Conservation (phyloP, 495 filamentous ascomycete genomes). For the Immersiella caudata region DNA sequence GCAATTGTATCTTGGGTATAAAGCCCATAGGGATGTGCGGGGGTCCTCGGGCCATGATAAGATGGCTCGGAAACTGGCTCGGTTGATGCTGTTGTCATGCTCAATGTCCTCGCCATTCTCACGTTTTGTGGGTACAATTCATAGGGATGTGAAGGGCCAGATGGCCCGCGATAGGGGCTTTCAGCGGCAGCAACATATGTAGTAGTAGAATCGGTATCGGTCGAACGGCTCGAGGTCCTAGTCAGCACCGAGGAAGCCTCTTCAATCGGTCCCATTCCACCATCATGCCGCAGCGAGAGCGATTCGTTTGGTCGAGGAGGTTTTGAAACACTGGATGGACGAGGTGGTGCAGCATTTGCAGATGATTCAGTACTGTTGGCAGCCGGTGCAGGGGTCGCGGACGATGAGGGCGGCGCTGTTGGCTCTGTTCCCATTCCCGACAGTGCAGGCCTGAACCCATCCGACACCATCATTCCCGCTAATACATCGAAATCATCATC, state of each 20-base stretch:
- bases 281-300: conserved; percentile 47
- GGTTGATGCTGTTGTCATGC: conserved; percentile 64
- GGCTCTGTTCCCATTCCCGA: not conserved
- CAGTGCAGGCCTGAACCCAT: conserved; percentile 35
- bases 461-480: conserved; percentile 32
- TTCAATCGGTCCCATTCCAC: conserved; percentile 38
- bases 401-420: not conserved
- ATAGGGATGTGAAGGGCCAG: conserved; percentile 85
- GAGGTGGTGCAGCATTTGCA: conserved; percentile 17
- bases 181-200: conserved; percentile 55
- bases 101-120: conserved; percentile 63
- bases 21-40: conserved; percentile 83
- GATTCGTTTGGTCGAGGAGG: conserved; percentile 43
- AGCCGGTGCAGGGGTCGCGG: conserved; percentile 23
- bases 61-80: conserved; percentile 57
- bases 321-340: conserved; percentile 54
- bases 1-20: conserved; percentile 70
- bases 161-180: conserved; percentile 61
- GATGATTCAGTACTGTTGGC: conserved; percentile 13
- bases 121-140: conserved; percentile 81
- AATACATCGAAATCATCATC: conserved; percentile 31
- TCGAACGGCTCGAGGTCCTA: conserved; percentile 37
- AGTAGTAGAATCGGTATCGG: conserved; percentile 35
- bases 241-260: conserved; percentile 26
- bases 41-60: conserved; percentile 63